Base-by-base conservation (phyloP, 805 yeast genomes). In the Ogataea angusta region DNA sequence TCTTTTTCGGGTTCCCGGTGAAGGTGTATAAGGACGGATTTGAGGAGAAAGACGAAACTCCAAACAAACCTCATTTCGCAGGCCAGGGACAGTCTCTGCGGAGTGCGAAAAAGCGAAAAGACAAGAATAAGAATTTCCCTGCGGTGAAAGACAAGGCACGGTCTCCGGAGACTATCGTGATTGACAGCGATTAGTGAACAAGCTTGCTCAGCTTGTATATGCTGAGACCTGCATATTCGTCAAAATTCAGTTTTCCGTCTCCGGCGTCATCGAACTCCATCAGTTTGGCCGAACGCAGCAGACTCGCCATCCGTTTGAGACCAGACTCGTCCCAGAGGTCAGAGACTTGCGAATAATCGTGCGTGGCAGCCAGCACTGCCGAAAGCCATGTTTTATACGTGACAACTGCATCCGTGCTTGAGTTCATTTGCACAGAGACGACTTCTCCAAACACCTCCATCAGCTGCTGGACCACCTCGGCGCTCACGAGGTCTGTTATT, bases 1-100 rank as follows among this genome's bases (percentile, higher is more conserved):
- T 93, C 10, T 93, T 93, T 57, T 90, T 93, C 60, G 99, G 99
- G 1, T 93, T 82, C 59, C 97, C 98, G 0, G 76, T 84, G 5
- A 69, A 71, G 14, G 74, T 75, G 3, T 73, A 72, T 18, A 67
- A 62, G 18, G 66, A 55, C 6, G 74, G 64, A 16, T 64, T 62
- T 5, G 67, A 57, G 2, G 67, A 62, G 6, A 54, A 48, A 7
- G 58, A 56, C 3, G 50, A 52, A 0, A 52, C 31, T 6, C 23
- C 28, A 7, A 34, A 31, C 7, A 52, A 13, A 19, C 48, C 45
- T 10, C 55, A 58, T 40, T 87, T 76, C 56, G 47, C 47, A 1
- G 96, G 96, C 0, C 70, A 72, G 43, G 97, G 97, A 0, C 85
- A 84, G 52, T 73, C 87, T 1, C 67, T 89, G 40, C 74, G 96